Evolutionary conservation across 768 basidiomycete species (phyloP), one percentile per base, ranked within the genome.

Genomic region (Russula griseocarnosa): DNA sequence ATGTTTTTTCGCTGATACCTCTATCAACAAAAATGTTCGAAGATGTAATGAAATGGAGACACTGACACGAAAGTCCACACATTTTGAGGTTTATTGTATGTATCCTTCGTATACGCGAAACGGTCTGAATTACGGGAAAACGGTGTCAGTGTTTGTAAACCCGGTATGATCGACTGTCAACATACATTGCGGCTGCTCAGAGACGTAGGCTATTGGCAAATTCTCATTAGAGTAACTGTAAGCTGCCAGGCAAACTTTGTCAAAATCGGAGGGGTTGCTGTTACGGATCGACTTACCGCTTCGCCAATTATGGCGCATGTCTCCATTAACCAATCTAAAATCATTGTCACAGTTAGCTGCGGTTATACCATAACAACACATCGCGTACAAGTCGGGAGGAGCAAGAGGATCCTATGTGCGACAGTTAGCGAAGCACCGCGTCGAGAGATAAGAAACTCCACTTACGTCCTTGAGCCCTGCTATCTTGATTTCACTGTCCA

Each of bases 381-480:
- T 18, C 11, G 8, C 53, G 36, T 38, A 55, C 53, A 55, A 38
- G 13, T 55, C 53, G 2, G 53, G 53, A 55, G 53, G 53, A 3
- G 53, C 34, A 36, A 55, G 53, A 38, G 53, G 34, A 22, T 55
- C 34, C 53, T 55, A 38, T 24, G 7, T 24, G n/a, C 0, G 10
- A 53, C 53, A 34, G 52, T 22, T 13, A 36, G 22, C n/a, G 16
- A 38, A 9, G 38, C 10, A 14, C 22, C 7, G 53, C 34, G 22
- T 38, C 7, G 32, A 22, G 36, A 16, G 14, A 36, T 5, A 53
- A n/a, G 5, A 3, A 16, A 2, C 32, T 4, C 4, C 13, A 69
- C 73, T 60, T 53, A 75, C 76, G 55, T 70, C 57, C 61, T 76
- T 73, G 38, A 77, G 60, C 16, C 72, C 71, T 1, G 59, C 52